Conservation (phyloP, 164 flowering plant genomes). For the Vitis amurensis region DNA sequence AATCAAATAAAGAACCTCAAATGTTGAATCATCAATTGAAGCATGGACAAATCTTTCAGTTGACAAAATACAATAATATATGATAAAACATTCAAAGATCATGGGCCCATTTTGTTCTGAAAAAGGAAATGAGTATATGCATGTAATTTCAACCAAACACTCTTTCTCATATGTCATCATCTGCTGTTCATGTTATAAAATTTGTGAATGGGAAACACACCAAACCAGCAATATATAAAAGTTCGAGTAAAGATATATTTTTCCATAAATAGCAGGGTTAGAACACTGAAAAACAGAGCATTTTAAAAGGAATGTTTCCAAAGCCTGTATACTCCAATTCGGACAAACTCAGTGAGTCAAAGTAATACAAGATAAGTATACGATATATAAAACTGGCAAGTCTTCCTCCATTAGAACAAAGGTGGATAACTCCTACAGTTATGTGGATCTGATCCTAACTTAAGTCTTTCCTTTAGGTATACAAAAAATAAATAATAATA, state of each 20-base stretch:
- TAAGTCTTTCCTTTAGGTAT: neutral
- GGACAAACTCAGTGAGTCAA: neutral
- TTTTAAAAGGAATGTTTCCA: neutral
- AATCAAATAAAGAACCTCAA: constrained; percentile 6
- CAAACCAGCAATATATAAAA: neutral
- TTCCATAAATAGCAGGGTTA: neutral
- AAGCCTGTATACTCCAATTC: neutral
- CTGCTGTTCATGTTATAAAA: neutral
- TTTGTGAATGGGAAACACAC: neutral
- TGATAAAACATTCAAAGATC: too few relatives aligned
- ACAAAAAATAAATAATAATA: neutral
- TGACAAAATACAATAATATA: too few relatives aligned
- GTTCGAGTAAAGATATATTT: neutral
- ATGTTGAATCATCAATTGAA: neutral
- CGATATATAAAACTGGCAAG: neutral
- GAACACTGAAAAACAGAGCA: neutral
- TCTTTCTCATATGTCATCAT: neutral
- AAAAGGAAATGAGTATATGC: neutral
- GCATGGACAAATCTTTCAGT: neutral
- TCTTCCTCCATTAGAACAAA: neutral
- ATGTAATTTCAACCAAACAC: neutral
- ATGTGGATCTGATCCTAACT: neutral
- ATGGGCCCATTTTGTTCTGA: neutral
- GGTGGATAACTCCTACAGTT: neutral
- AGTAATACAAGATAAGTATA: neutral